Evolutionary conservation across 768 basidiomycete species (phyloP).

Genomic region (Hemileccinum rubropunctum): DNA sequence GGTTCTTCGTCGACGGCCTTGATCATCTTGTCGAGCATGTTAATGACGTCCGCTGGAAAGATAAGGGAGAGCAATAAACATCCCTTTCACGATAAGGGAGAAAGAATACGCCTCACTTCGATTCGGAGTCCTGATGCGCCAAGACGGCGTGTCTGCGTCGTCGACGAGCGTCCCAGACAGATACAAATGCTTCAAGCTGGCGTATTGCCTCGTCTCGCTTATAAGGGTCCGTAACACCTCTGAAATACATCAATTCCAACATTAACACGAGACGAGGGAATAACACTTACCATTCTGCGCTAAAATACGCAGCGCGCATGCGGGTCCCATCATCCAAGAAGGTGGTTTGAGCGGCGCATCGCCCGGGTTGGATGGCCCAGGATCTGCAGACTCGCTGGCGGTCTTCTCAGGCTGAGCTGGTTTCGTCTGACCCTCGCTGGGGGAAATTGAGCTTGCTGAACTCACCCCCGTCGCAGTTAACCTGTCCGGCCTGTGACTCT

Average conservation of each 20-base stretch:
- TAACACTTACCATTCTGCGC: conserved; percentile 12
- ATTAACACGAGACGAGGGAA: background rate
- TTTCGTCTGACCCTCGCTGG: background rate
- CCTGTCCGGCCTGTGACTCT: conserved; percentile 2
- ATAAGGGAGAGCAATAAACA: background rate
- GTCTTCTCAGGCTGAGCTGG: too few species aligned
- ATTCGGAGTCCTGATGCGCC: conserved; percentile 17
- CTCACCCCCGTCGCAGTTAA: background rate
- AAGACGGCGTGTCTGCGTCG: conserved; percentile 14
- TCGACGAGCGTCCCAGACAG: conserved; percentile 15
- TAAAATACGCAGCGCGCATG: conserved; percentile 21
- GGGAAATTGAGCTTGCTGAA: background rate
- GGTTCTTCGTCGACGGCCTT: conserved; percentile 14
- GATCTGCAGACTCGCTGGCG: background rate
- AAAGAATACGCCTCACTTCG: conserved; percentile 3
- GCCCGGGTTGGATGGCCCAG: background rate
- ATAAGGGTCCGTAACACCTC: conserved; percentile 6
- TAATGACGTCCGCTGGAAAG: conserved; percentile 11
- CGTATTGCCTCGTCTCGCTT: conserved; percentile 7
- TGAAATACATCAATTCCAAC: conserved; percentile 2
- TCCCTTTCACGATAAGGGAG: background rate
- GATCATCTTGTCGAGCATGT: conserved; percentile 21
- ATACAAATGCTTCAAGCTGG: conserved; percentile 15
- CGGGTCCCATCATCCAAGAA: conserved; percentile 25
- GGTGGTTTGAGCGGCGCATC: background rate